A percentile compares a stretch with the other conserved stretches of the same genome.
These are phyloP conservation scores for Calamus simplicifolius DNA, from an alignment of 176 grass and related monocot genomes.

Conservation along the genomic window DNA sequence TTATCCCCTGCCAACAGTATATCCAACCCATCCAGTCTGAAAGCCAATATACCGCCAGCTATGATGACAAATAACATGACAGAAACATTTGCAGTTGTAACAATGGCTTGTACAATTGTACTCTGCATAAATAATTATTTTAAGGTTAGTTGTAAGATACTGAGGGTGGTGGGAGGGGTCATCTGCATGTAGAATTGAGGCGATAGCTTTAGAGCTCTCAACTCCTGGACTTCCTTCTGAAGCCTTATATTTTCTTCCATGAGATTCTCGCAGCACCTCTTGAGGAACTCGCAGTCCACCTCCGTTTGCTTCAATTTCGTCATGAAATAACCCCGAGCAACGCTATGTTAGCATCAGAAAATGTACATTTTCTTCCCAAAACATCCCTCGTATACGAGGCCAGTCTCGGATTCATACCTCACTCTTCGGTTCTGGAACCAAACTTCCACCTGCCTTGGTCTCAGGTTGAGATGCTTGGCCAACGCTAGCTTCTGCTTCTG, in stretches of 20 bases:
- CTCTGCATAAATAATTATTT: constrained; percentile 36
- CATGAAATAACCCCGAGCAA: not conserved
- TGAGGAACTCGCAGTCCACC: constrained; percentile 8
- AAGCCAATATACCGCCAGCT: constrained; percentile 84
- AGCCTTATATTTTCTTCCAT: no score
- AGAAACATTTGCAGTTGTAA: constrained; percentile 63
- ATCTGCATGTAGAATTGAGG: constrained; percentile 7
- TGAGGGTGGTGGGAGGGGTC: not conserved
- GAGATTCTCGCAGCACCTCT: no score
- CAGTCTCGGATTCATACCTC: not conserved
- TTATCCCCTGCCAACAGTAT: constrained; percentile 60
- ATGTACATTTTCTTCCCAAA: no score
- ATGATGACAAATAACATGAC: constrained; percentile 79
- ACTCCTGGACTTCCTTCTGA: no score
- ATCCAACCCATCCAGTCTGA: constrained; percentile 68
- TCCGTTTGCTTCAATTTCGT: constrained; percentile 10
- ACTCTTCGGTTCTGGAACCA: constrained; percentile 8
- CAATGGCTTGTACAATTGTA: constrained; percentile 65
- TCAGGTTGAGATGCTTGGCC: no score
- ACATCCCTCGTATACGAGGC: no score
- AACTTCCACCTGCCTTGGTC: no score
- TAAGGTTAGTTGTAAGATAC: not conserved
- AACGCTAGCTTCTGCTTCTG: no score
- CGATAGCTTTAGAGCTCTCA: no score
- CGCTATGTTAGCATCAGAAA: no score